Base-by-base conservation (phyloP, 1,284 basidiomycete genomes). In the Singerocomus rubriflavus region DNA sequence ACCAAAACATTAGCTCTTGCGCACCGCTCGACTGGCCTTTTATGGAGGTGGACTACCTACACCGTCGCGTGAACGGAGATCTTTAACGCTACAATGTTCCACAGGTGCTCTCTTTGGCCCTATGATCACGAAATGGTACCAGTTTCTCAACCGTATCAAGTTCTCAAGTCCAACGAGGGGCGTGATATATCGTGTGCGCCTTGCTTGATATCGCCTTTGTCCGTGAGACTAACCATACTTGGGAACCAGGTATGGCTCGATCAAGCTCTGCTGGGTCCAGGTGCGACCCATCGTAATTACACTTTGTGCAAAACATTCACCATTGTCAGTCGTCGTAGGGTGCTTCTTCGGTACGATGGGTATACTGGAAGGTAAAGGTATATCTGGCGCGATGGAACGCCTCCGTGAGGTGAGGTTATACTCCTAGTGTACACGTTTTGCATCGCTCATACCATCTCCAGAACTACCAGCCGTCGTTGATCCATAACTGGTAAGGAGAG, bases 271-370 rank as follows among this genome's bases (percentile, higher is more conserved):
- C 70, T 88, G 41, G 82, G 85, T 2, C 88, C 88, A 17, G 74
- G 85, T 80, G 56, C 40, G 38, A 33, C 36, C 32, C 5, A 21
- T 33, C 33, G 16, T 17, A 0, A 35, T 31, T 9, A 6, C 7
- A 8, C 21, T 38, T 2, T 47, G 21, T 34, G 21, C 39, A 21
- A 21, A 4, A 8, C 30, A 30, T 49, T 51, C 44, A 55, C 29
- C 26, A 31, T 53, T 11, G 17, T 34, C 52, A 87, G 86, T 75
- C 34, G 80, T 79, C 7, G 80, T 91, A 25, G 79, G 76, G 16
- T 81, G 83, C 59, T 91, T 91, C 73, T 91, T 88, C 62, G 77
- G 81, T 8, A 78, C 80, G 0, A 88, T 90, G 84, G 81, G 84
- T 36, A 63, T 86, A 36, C 60, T 91, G 35, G 89, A 91, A 62